Evolutionary conservation across 75 land plant genomes (phyloP).

Genomic region (Pinus tabuliformis): DNA sequence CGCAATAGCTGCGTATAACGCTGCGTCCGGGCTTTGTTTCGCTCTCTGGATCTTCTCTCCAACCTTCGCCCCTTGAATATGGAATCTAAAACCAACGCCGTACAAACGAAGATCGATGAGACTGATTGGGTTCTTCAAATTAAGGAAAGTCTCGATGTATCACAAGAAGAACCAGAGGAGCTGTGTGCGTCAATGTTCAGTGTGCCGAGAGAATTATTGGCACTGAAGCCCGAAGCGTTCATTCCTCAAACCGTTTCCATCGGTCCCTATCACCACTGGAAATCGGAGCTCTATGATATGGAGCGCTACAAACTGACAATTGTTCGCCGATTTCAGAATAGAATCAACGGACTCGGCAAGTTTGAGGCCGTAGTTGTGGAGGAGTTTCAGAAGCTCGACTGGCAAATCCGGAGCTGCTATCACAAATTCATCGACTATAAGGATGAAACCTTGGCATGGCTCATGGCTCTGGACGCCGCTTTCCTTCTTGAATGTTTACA

Average conservation of each 20-base stretch:
- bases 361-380: not conserved
- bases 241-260: not conserved
- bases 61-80: not conserved
- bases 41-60: too few relatives aligned
- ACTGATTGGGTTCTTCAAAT: not conserved
- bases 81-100: not conserved
- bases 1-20: too few relatives aligned
- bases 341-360: not conserved
- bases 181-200: constrained; percentile 1
- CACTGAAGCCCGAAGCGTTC: constrained; percentile 5
- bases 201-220: constrained; percentile 2
- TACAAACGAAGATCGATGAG: not conserved
- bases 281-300: not conserved
- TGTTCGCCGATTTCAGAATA: not conserved
- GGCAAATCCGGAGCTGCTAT: constrained; percentile 1
- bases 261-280: not conserved
- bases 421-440: not conserved
- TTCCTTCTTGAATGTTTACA: constrained; percentile 11
- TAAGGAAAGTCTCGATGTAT: not conserved
- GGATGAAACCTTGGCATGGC: constrained; percentile 6
- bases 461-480: constrained; percentile 11
- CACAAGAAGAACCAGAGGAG: not conserved
- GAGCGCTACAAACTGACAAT: not conserved
- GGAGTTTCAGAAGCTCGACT: not conserved
- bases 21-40: too few relatives aligned